Evolutionary conservation across 1,284 basidiomycete genomes (phyloP).

Genomic region (Lentinus polychrous): DNA sequence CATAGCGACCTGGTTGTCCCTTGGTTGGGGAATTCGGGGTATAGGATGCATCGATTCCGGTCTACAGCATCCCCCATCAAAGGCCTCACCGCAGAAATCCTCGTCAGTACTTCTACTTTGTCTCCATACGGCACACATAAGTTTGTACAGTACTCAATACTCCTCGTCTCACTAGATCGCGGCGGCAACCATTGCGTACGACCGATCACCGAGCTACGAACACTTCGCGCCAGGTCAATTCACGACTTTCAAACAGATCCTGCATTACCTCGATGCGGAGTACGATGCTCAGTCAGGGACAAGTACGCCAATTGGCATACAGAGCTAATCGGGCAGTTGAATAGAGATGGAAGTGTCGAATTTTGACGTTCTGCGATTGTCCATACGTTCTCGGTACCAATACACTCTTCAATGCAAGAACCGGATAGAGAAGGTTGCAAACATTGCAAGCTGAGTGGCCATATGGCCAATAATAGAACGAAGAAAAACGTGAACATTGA

Average conservation of each 20-base stretch:
- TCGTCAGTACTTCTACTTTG: slow-evolving; percentile 38
- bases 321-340: too few species aligned
- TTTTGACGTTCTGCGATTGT: too few species aligned
- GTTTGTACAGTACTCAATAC: neutral
- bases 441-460: too few species aligned
- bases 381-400: too few species aligned
- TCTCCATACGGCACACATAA: neutral
- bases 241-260: slow-evolving; percentile 19
- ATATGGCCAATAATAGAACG: too few species aligned
- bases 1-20: slow-evolving; percentile 47
- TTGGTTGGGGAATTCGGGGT: slow-evolving; percentile 40
- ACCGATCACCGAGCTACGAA: slow-evolving; percentile 36
- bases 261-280: slow-evolving; percentile 15
- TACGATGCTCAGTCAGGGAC: slow-evolving; percentile 11
- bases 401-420: too few species aligned
- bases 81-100: slow-evolving; percentile 76
- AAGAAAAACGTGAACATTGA: too few species aligned
- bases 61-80: slow-evolving; percentile 72
- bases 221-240: slow-evolving; percentile 42
- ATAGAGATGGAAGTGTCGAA: too few species aligned
- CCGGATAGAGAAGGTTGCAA: too few species aligned
- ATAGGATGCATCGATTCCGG: slow-evolving; percentile 73
- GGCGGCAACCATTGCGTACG: slow-evolving; percentile 53
- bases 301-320: neutral
- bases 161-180: slow-evolving; percentile 39